phyloP scores from a whole-genome alignment of 345 rosid species.

The Salix dunnii region DNA sequence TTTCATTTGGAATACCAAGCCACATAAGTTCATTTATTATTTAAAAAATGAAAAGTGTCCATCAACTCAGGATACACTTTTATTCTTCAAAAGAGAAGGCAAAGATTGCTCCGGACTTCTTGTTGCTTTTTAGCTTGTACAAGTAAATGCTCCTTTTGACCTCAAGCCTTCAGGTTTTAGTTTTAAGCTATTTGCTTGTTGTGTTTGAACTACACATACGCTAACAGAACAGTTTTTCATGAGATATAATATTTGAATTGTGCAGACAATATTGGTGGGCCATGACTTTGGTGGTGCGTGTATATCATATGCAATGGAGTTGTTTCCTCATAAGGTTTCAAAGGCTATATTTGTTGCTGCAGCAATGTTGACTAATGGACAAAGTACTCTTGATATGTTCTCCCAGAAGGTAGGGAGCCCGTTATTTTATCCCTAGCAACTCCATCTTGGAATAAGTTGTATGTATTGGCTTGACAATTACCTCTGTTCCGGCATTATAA shows the following conservation, averaged over 20 bases:
- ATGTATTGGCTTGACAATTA: not conserved
- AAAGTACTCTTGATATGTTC: slow-evolving; percentile 74
- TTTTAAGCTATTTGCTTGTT: slow-evolving; percentile 1
- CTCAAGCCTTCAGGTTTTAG: not conserved
- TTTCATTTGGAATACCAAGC: not conserved
- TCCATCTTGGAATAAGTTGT: not conserved
- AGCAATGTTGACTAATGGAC: slow-evolving; percentile 68
- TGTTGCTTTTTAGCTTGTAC: not conserved
- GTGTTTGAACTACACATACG: not conserved
- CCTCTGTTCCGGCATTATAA: not conserved
- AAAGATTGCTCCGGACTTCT: not conserved
- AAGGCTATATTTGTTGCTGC: slow-evolving; percentile 84
- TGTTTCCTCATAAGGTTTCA: slow-evolving; percentile 63
- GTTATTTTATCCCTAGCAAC: not conserved
- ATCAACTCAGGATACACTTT: not conserved
- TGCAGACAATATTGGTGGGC: slow-evolving; percentile 90
- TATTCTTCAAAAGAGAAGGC: not conserved
- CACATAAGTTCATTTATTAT: not conserved
- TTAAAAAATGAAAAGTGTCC: not conserved
- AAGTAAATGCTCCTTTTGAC: not conserved
- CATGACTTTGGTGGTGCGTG: slow-evolving; percentile 98
- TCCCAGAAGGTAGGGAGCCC: slow-evolving; percentile 52
- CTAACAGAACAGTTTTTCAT: not conserved
- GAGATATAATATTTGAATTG: not conserved
- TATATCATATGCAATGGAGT: slow-evolving; percentile 77